A percentile compares a stretch with the other conserved stretches of the same genome.
Evolutionary conservation across 139 green algal genomes (phyloP).

Genomic region (Asterochloris erici): DNA sequence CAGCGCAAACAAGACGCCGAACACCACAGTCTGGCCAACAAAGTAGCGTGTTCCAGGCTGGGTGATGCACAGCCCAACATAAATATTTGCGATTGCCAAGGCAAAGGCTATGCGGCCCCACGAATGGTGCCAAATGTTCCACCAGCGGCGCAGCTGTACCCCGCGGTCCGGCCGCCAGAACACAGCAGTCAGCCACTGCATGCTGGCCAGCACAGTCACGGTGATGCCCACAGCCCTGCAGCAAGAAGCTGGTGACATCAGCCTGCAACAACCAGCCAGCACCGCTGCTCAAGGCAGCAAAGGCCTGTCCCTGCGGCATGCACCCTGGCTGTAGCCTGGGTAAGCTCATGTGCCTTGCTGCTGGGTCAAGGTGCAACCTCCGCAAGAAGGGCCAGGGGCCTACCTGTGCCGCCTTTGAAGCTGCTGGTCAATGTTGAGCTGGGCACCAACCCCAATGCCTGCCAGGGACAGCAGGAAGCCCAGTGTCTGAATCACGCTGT

Average conservation of each 20-base stretch:
- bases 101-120: neutral
- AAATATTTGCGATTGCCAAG: slow-evolving; percentile 1
- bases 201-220: neutral
- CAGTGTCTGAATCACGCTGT: neutral
- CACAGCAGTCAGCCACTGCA: neutral
- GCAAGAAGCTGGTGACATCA: too few relatives aligned
- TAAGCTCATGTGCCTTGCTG: too few relatives aligned
- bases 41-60: neutral
- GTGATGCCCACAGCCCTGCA: neutral
- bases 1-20: neutral
- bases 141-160: neutral
- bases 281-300: too few relatives aligned
- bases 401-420: neutral
- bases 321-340: too few relatives aligned
- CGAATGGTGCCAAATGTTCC: neutral
- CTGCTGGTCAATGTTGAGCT: neutral
- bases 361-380: too few relatives aligned
- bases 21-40: neutral
- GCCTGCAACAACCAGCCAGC: too few relatives aligned
- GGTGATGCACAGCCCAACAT: neutral
- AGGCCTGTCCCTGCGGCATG: too few relatives aligned
- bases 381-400: too few relatives aligned
- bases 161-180: neutral
- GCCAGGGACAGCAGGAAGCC: neutral
- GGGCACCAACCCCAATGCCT: neutral